Base-by-base conservation (phyloP, 2,329 filamentous ascomycete species). In the Trichoderma oligosporum region DNA sequence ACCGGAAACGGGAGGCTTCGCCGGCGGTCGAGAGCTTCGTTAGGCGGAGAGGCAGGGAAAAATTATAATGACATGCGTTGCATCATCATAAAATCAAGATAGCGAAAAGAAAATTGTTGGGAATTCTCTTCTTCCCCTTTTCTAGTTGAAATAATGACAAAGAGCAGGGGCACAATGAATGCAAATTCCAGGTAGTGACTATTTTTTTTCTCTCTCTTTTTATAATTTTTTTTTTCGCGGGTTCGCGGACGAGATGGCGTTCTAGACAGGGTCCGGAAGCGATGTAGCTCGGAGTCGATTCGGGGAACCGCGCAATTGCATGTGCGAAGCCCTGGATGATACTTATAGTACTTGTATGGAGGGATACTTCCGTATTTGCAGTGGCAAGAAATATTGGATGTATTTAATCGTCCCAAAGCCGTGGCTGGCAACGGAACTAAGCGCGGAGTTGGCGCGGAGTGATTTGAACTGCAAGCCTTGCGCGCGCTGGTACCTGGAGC, bases 391-490 rank as follows among this genome's bases (percentile, higher is more conserved):
- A 46, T 20, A 55, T 29, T 29, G 51, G 49, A 44, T 18, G 22
- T n/a, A 22, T 29, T 47, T 46, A 31, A 14, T 33, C 31, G 45
- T 41, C n/a, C 35, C 45, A 36, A n/a, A 41, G 27, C 41, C 20
- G 48, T 31, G 42, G 48, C 56, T 41, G 35, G 38, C 41, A 33
- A 41, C 39, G 46, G 36, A 31, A 38, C 41, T 54, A 56, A 46
- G 51, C 56, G 49, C 42, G 56, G 49, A 8, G 24, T 48, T 44
- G 33, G 56, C 42, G 56, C 51, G 49, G 56, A 49, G 56, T 49
- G 49, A 33, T 31, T 57, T 41, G 48, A 54, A 41, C 18, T 42
- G 52, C 39, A 16, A 44, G 49, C 35, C 33, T 35, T n/a, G n/a
- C n/a, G 41, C 24, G 16, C 16, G 33, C 29, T 51, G 38, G 39